Conservation (phyloP, 1,284 basidiomycete genomes). For the Bondarzewia mesenterica region DNA sequence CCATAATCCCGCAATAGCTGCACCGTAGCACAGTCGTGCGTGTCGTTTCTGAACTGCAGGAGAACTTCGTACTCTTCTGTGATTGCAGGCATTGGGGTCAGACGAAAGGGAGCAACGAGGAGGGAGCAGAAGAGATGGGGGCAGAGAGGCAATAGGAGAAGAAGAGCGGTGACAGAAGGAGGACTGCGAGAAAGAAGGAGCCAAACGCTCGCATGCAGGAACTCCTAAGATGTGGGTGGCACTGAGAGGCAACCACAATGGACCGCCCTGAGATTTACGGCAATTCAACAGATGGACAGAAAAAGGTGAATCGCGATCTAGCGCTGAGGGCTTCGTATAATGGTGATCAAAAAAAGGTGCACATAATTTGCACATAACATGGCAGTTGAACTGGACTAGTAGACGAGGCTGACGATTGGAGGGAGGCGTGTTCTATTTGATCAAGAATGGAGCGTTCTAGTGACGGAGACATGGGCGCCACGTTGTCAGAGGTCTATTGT, state of each 20-base stretch:
- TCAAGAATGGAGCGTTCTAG: background rate
- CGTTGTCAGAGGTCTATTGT: background rate
- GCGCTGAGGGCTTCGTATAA: background rate
- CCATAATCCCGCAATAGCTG: slow-evolving; percentile 61
- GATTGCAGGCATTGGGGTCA: slow-evolving; percentile 35
- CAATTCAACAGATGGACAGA: background rate
- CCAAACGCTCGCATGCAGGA: slow-evolving; percentile 1
- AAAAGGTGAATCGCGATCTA: background rate
- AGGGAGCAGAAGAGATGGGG: slow-evolving; percentile 11
- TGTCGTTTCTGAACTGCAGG: slow-evolving; percentile 64
- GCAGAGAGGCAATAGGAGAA: slow-evolving; percentile 13
- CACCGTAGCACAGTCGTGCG: slow-evolving; percentile 52
- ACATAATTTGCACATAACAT: too few relatives aligned
- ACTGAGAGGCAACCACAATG: background rate
- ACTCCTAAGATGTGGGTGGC: background rate
- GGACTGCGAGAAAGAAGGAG: slow-evolving; percentile 1
- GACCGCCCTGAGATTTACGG: background rate
- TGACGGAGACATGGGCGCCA: background rate
- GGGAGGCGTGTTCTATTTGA: too few relatives aligned
- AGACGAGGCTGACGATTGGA: too few relatives aligned
- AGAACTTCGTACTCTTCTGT: slow-evolving; percentile 52
- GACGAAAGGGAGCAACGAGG: slow-evolving; percentile 13
- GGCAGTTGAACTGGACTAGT: too few relatives aligned
- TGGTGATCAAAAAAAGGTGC: too few relatives aligned
- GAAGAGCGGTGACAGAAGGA: slow-evolving; percentile 13